These are phyloP conservation scores for Sordaria brevicollis DNA, from an alignment of 495 filamentous ascomycete genomes.

Conservation along the genomic window DNA sequence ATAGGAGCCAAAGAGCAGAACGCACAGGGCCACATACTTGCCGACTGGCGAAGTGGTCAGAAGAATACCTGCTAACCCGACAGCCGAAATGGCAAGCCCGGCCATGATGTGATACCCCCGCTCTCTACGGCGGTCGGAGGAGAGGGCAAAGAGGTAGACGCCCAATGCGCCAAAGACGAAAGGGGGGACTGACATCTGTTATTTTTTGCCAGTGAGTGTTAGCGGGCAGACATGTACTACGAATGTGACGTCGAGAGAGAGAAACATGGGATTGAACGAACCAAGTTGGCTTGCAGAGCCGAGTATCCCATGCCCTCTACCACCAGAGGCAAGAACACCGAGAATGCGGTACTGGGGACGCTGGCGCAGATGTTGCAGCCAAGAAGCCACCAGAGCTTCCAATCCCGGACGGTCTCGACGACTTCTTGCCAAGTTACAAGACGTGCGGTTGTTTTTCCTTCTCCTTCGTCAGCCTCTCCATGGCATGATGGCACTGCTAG, in stretches of 20 bases:
- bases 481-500: constrained; percentile 10
- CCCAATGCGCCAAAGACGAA: constrained; percentile 39
- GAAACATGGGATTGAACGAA: background rate
- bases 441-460: constrained; percentile 1
- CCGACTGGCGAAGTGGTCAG: constrained; percentile 19
- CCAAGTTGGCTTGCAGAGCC: constrained; percentile 38
- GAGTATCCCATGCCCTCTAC: constrained; percentile 30
- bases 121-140: constrained; percentile 19
- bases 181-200: constrained; percentile 42
- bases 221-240: background rate
- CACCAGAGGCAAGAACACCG: constrained; percentile 47
- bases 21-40: constrained; percentile 41
- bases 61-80: constrained; percentile 35
- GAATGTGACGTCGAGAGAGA: background rate
- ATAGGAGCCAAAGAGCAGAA: constrained; percentile 44
- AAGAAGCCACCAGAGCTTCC: constrained; percentile 43
- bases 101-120: constrained; percentile 41
- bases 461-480: constrained; percentile 12
- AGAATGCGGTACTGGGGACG: constrained; percentile 42
- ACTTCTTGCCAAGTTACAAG: constrained; percentile 34
- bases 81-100: constrained; percentile 34
- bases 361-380: constrained; percentile 43
- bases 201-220: background rate
- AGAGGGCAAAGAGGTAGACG: constrained; percentile 26
- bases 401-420: constrained; percentile 36